Percentiles rank a stretch among this genome's conserved stretches.
These are phyloP conservation scores for Boletus subparvulus DNA, from an alignment of 768 basidiomycete genomes.

Conservation along the genomic window DNA sequence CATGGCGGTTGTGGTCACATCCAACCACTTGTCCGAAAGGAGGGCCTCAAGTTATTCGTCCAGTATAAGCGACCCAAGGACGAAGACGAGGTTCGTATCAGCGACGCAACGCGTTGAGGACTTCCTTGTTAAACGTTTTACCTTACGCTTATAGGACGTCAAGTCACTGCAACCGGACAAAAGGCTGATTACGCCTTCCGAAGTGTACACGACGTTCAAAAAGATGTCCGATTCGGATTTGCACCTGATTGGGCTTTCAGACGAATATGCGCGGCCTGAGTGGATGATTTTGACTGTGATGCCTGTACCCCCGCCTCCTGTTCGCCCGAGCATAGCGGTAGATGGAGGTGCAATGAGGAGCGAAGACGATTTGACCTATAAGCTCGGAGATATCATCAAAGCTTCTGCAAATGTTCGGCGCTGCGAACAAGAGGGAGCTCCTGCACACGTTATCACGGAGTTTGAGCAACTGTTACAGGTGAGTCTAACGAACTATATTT, in stretches of 20 bases:
- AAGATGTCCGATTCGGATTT: conserved; percentile 93
- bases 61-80: conserved; percentile 95
- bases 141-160: conserved; percentile 53
- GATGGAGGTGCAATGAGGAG: conserved; percentile 96
- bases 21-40: conserved; percentile 89
- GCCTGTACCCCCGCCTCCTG: conserved; percentile 96
- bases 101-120: conserved; percentile 2
- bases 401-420: conserved; percentile 89
- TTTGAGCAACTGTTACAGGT: conserved; percentile 96
- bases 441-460: conserved; percentile 92
- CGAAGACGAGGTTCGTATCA: conserved; percentile 82
- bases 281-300: conserved; percentile 99
- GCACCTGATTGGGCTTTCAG: conserved; percentile 85
- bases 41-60: conserved; percentile 91
- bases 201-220: conserved; percentile 92
- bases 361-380: conserved; percentile 98
- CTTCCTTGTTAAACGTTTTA: conserved; percentile 10
- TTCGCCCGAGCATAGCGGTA: conserved; percentile 95
- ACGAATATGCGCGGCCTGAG: conserved; percentile 94
- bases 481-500: conserved; percentile 17
- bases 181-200: conserved; percentile 76
- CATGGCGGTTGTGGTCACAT: conserved; percentile 97
- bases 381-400: conserved; percentile 95
- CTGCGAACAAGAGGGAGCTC: conserved; percentile 95
- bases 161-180: conserved; percentile 83